Base-by-base conservation (phyloP, 2,329 filamentous ascomycete species). In the Ascomycota sp. region DNA sequence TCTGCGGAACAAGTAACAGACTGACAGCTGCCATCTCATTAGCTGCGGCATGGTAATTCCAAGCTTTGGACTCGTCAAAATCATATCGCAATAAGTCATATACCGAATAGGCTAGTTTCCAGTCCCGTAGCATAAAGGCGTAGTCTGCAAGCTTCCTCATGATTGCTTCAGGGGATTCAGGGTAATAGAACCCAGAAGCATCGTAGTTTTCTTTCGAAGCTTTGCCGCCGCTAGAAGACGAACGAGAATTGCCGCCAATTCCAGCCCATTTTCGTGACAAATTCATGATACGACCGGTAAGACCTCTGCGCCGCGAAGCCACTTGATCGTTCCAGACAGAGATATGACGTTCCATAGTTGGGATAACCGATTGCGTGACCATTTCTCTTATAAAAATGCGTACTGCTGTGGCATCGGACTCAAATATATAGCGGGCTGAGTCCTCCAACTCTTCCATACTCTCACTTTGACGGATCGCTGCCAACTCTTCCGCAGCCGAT, bases 301-400 rank as follows among this genome's bases (percentile, higher is more conserved):
- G 65, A 10, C 91, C 91, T 47, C 82, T 74, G 37, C 91, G 68
- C 37, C 81, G 70, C 9, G 91, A 93, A 11, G 86, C 84, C 24
- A 95, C 79, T 52, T 95, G 86, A 46, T 98, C 89, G 47, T 98
- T 98, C 91, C 89, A 98, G 6, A 83, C 64, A 6, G 82, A 76
- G 9, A 92, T 70, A 41, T 79, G 75, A 36, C 86, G 76, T 55
- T 98, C 89, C 91, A 98, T 98, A 29, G 80, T 84, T 1, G 91
- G 89, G 36, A 98, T 66, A 34, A 98, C 73, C 2, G 86, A 95
- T 50, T 95, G 86, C 1, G 79, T 89, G 7, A 93, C 80, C 64
- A 98, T 80, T 52, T 98, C 91, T 26, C 89, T 75, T 38, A 95
- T 71, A 50, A 98, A 91, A 0, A 79, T 79, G 35, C 75, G 76